Evolutionary conservation across 2,329 filamentous ascomycete species (phyloP).

Genomic region (Claviceps maximensis): DNA sequence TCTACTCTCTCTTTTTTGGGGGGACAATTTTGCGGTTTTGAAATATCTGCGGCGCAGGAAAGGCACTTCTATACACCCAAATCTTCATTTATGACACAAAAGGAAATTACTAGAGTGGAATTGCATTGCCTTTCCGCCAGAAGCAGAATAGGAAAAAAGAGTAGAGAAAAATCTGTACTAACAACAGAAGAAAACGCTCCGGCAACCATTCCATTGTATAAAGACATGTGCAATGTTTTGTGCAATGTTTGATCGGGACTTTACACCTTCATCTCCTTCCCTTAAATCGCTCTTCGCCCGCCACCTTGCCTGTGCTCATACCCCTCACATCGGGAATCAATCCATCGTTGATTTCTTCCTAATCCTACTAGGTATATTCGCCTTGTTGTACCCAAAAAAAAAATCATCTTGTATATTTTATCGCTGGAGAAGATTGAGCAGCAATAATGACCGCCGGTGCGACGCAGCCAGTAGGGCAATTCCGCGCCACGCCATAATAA

Average conservation of each 20-base stretch:
- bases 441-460: background rate
- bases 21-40: too few relatives aligned
- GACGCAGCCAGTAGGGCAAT: background rate
- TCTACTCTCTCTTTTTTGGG: too few relatives aligned
- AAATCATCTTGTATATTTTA: background rate
- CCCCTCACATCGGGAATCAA: background rate
- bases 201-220: background rate
- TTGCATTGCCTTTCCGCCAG: background rate
- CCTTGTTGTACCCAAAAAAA: background rate
- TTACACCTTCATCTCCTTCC: background rate
- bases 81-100: background rate
- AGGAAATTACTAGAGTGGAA: background rate
- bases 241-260: background rate
- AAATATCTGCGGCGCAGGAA: background rate
- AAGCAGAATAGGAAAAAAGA: background rate
- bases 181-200: background rate
- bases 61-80: background rate
- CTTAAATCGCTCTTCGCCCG: background rate
- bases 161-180: background rate
- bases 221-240: background rate
- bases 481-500: background rate
- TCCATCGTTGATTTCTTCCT: background rate
- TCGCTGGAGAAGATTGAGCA: constrained; percentile 1
- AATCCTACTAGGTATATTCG: background rate
- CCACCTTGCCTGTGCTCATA: background rate